Conservation (phyloP, 495 filamentous ascomycete species). For the Aspergillus sclerotioniger region DNA sequence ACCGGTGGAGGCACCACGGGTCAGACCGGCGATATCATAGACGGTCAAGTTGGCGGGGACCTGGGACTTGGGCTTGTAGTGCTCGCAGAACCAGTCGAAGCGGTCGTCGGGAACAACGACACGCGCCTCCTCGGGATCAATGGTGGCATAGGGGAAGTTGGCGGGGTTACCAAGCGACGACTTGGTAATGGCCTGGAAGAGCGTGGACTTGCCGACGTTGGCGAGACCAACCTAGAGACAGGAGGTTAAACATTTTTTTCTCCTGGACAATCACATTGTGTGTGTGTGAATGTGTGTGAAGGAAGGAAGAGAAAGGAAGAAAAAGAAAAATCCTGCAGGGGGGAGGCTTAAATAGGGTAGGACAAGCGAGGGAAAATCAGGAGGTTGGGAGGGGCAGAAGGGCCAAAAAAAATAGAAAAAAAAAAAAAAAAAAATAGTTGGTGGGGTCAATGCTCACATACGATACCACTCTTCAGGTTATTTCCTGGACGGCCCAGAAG, state of each 20-base stretch:
- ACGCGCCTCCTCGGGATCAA: slow-evolving; percentile 96
- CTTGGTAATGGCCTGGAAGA: slow-evolving; percentile 99
- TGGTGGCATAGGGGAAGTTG: slow-evolving; percentile 99
- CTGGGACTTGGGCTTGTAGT: slow-evolving; percentile 94
- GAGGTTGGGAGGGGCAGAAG: slow-evolving; percentile 33
- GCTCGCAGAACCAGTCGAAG: slow-evolving; percentile 91
- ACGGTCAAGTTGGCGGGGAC: slow-evolving; percentile 98
- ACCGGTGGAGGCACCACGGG: slow-evolving; percentile 92
- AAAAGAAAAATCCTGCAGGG: slow-evolving; percentile 24
- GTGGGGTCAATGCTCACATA: slow-evolving; percentile 62
- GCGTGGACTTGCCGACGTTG: slow-evolving; percentile 98
- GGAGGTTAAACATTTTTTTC: slow-evolving; percentile 15
- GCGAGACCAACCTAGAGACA: slow-evolving; percentile 83
- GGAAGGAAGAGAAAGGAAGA: slow-evolving; percentile 16
- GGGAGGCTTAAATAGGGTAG: slow-evolving; percentile 21
- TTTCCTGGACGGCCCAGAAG: slow-evolving; percentile 92
- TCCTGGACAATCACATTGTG: slow-evolving; percentile 11
- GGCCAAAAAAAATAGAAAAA: slow-evolving; percentile 31
- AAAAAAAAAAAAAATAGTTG: slow-evolving; percentile 26
- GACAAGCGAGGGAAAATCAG: slow-evolving; percentile 17
- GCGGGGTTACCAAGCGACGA: slow-evolving; percentile 96
- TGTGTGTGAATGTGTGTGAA: slow-evolving; percentile 15
- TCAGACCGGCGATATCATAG: slow-evolving; percentile 98
- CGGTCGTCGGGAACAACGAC: slow-evolving; percentile 97
- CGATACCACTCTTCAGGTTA: slow-evolving; percentile 99